Evolutionary conservation across 176 grass and related monocot species (phyloP).

Genomic region (Eremochloa ophiuroides): DNA sequence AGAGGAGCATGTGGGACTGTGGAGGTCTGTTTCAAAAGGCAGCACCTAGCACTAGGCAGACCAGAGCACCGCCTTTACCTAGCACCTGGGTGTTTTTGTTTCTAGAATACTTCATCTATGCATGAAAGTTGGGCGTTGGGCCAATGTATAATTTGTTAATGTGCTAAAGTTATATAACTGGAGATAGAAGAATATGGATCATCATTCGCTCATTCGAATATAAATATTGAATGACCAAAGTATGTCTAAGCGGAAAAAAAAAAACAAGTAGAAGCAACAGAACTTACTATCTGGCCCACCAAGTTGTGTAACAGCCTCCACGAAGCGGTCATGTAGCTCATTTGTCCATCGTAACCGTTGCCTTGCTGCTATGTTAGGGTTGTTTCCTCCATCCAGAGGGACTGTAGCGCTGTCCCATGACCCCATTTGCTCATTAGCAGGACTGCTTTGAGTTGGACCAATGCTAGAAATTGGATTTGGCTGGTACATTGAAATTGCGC

Average conservation of each 20-base stretch:
- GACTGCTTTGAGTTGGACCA: conserved; percentile 1
- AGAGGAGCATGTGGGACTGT: not conserved
- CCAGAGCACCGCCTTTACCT: too few species aligned
- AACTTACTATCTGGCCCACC: conserved; percentile 76
- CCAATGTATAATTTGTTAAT: too few species aligned
- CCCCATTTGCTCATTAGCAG: conserved; percentile 41
- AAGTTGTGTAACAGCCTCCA: conserved; percentile 74
- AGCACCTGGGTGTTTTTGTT: too few species aligned
- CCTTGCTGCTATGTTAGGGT: conserved; percentile 42
- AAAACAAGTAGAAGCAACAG: not conserved
- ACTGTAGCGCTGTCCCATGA: conserved; percentile 20
- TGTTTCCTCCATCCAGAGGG: conserved; percentile 33
- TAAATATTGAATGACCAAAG: not conserved
- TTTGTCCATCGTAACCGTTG: conserved; percentile 79
- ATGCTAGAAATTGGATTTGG: conserved; percentile 40
- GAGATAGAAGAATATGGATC: too few species aligned
- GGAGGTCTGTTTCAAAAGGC: too few species aligned
- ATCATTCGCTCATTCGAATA: not conserved
- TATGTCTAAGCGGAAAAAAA: not conserved
- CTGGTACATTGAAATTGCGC: conserved; percentile 51
- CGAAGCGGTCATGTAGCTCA: conserved; percentile 74
- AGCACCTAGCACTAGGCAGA: too few species aligned
- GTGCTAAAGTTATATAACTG: too few species aligned
- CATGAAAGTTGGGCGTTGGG: too few species aligned
- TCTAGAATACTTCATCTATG: too few species aligned